Conservation (phyloP, 495 filamentous ascomycete species). For the Polyplosphaeria fusca region DNA sequence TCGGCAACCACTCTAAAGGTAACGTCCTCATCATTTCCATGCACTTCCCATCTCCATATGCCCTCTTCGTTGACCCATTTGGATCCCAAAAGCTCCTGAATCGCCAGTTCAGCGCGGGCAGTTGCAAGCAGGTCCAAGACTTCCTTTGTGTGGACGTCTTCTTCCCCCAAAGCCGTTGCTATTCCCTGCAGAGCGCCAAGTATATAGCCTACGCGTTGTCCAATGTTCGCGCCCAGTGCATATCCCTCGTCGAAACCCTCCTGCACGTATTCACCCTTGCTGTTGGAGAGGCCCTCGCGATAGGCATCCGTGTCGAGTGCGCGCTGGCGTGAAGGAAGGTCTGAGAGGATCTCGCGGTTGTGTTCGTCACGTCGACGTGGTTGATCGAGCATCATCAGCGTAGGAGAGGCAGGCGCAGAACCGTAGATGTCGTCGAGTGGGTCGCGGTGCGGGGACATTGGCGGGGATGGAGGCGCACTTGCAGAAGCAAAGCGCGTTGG, state of each 20-base stretch:
- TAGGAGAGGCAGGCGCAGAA: constrained; percentile 32
- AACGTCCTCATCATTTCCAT: constrained; percentile 41
- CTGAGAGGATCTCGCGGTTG: constrained; percentile 53
- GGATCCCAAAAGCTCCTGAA: constrained; percentile 60
- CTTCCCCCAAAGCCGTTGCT: constrained; percentile 35
- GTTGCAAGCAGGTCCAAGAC: constrained; percentile 45
- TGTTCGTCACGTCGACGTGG: background rate
- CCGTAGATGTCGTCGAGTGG: constrained; percentile 42
- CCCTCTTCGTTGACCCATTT: constrained; percentile 60
- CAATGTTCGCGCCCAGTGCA: constrained; percentile 71
- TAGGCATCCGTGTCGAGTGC: constrained; percentile 86
- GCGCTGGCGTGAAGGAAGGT: constrained; percentile 69
- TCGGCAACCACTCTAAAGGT: constrained; percentile 54
- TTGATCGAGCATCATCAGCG: background rate
- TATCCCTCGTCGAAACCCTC: constrained; percentile 88
- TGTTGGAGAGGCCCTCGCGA: constrained; percentile 73
- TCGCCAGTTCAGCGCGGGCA: constrained; percentile 59
- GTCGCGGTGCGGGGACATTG: constrained; percentile 9
- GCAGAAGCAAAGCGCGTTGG: constrained; percentile 2
- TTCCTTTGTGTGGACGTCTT: constrained; percentile 37
- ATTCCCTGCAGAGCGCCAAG: constrained; percentile 72
- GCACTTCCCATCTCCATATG: constrained; percentile 59
- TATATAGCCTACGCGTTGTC: constrained; percentile 65
- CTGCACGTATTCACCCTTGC: constrained; percentile 70
- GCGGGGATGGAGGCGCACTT: constrained; percentile 15